A percentile compares a stretch with the other conserved stretches of the same genome.
Evolutionary conservation across 768 basidiomycete species (phyloP).

Genomic region (Lactifluus volemus): DNA sequence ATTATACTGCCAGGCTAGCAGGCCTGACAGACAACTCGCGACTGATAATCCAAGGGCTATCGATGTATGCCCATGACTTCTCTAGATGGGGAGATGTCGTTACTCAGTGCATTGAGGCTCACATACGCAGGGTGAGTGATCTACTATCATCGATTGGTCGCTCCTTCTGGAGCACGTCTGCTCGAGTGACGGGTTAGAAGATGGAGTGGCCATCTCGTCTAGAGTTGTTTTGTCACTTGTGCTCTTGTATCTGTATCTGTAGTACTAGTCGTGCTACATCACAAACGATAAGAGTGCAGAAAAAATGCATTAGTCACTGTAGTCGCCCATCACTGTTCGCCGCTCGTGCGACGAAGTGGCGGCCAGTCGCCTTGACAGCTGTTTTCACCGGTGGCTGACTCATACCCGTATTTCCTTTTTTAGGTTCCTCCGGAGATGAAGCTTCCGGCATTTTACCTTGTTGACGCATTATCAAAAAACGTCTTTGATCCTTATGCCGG

Average conservation of each 20-base stretch:
- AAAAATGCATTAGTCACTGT: constrained; percentile 2
- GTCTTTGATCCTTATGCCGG: constrained; percentile 88
- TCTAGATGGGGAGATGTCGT: constrained; percentile 71
- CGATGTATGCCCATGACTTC: constrained; percentile 87
- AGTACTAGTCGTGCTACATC: constrained; percentile 3
- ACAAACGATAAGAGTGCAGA: constrained; percentile 13
- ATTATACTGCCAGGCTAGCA: constrained; percentile 63
- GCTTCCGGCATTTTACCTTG: constrained; percentile 86
- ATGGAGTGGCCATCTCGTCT: constrained; percentile 1
- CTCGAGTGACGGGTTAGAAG: constrained; percentile 5
- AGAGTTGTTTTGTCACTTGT: constrained; percentile 1
- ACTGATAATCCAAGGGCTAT: constrained; percentile 86
- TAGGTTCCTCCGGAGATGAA: constrained; percentile 89
- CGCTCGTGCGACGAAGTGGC: constrained; percentile 13
- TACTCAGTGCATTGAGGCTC: constrained; percentile 71
- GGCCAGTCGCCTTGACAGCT: constrained; percentile 17
- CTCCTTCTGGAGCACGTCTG: neutral
- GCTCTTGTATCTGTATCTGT: constrained; percentile 6
- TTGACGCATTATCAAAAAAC: constrained; percentile 97
- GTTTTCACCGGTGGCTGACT: constrained; percentile 56
- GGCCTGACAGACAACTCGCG: constrained; percentile 91
- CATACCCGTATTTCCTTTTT: constrained; percentile 29
- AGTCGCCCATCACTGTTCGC: neutral
- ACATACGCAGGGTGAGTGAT: constrained; percentile 81
- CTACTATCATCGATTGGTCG: constrained; percentile 16